Evolutionary conservation across 305 asterid species (phyloP).

Genomic region (Rubia peregrina): DNA sequence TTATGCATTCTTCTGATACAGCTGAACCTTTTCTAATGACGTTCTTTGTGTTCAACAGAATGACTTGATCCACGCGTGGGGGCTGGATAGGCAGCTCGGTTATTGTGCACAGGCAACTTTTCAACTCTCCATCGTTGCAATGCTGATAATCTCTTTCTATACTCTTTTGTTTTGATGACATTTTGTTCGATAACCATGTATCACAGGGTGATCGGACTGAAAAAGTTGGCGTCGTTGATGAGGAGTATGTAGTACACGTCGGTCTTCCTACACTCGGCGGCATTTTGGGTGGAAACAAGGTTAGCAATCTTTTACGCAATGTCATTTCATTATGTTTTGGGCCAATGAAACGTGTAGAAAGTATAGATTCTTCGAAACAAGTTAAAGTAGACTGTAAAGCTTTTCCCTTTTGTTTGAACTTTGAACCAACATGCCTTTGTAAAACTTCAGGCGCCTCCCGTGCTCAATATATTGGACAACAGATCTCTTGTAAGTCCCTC

Average conservation of each 20-base stretch:
- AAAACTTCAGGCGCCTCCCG: slow-evolving; percentile 32
- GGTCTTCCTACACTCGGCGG: slow-evolving; percentile 89
- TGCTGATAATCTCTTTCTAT: background rate
- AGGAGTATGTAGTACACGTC: slow-evolving; percentile 66
- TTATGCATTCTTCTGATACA: background rate
- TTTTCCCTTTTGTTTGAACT: background rate
- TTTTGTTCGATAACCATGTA: background rate
- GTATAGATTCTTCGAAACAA: background rate
- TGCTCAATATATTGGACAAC: slow-evolving; percentile 25
- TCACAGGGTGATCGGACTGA: slow-evolving; percentile 70
- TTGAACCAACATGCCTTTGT: slow-evolving; percentile 3
- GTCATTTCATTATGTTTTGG: too few relatives aligned
- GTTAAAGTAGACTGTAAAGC: too few relatives aligned
- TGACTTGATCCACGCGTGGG: slow-evolving; percentile 98
- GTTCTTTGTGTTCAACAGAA: slow-evolving; percentile 35
- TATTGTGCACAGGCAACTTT: slow-evolving; percentile 84
- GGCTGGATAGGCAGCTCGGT: slow-evolving; percentile 83
- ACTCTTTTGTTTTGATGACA: slow-evolving; percentile 12
- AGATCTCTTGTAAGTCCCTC: slow-evolving; percentile 52
- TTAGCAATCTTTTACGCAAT: slow-evolving; percentile 8
- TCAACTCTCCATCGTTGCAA: slow-evolving; percentile 4
- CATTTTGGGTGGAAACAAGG: slow-evolving; percentile 29
- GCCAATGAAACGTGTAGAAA: background rate
- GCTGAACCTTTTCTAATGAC: slow-evolving; percentile 4
- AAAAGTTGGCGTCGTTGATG: slow-evolving; percentile 86